Conservation (phyloP, 805 yeast species). For the Danielozyma ontarioensis region DNA sequence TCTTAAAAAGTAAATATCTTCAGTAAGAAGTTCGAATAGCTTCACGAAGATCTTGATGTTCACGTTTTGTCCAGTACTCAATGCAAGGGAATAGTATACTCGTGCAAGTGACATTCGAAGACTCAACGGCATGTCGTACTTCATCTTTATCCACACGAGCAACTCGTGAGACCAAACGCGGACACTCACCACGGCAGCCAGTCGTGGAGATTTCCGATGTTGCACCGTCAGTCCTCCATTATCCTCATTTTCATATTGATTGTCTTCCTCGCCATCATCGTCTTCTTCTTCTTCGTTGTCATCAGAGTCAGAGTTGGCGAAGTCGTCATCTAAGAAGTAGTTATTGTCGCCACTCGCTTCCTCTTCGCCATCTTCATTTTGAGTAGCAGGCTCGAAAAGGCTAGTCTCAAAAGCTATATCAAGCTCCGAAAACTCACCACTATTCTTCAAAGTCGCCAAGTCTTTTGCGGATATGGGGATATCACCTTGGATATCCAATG, state of each 20-base stretch:
- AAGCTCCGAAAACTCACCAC: slow-evolving; percentile 26
- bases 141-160: slow-evolving; percentile 70
- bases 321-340: slow-evolving; percentile 6
- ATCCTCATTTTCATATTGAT: slow-evolving; percentile 26
- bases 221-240: slow-evolving; percentile 39
- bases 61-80: slow-evolving; percentile 67
- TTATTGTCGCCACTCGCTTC: slow-evolving; percentile 23
- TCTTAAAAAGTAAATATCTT: slow-evolving; percentile 34
- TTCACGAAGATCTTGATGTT: slow-evolving; percentile 57
- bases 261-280: slow-evolving; percentile 32
- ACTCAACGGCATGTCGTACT: slow-evolving; percentile 69
- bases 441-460: slow-evolving; percentile 40
- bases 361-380: slow-evolving; percentile 7
- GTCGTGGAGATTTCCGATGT: slow-evolving; percentile 50
- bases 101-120: slow-evolving; percentile 56
- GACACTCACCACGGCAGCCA: slow-evolving; percentile 70
- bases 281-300: slow-evolving; percentile 41
- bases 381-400: slow-evolving; percentile 30
- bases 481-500: slow-evolving; percentile 70
- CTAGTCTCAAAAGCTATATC: slow-evolving; percentile 53
- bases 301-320: slow-evolving; percentile 32
- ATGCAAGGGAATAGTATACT: slow-evolving; percentile 66
- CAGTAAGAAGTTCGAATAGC: slow-evolving; percentile 54
- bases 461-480: slow-evolving; percentile 65
- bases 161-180: slow-evolving; percentile 87